Evolutionary conservation across 2,329 filamentous ascomycete genomes (phyloP), one percentile per base, ranked within the genome.

Genomic region (Cordyceps fumosorosea): DNA sequence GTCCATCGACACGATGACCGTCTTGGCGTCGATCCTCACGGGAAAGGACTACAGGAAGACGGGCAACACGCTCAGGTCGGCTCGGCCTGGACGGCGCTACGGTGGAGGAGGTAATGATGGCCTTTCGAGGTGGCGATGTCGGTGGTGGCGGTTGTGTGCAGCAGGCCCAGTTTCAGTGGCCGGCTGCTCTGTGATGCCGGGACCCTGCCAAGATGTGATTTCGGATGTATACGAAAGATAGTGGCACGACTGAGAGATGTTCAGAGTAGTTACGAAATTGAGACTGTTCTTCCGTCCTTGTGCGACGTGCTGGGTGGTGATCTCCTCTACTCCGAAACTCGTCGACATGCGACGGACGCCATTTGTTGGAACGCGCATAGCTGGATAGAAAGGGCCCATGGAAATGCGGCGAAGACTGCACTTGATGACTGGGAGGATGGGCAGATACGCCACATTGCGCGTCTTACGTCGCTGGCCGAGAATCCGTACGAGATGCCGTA

Each of bases 391-490:
- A 96, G 90, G 90, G 91, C 95, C 73, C 95, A 93, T 77, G 81
- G 90, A 37, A 84, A 93, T 0, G 92, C 89, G 11, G 83, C 86
- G 67, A 91, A 96, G 73, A 89, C 89, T 7, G 91, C 91, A 2
- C 77, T 93, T 45, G 78, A 93, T 3, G 91, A 96, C 72, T 96
- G 91, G 91, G 84, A 89, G 67, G 85, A 85, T 71, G 90, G 90
- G 3, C 85, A 90, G 73, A 80, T 91, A 63, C 82, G 91, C 56
- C 91, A 96, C 76, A 75, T 96, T 65, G 91, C 90, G 5, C 83
- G 91, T 50, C 88, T 96, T 69, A 93, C 90, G 5, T 90, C 91
- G 0, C 89, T 93, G 76, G 91, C 90, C 1, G 91, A 96, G 78
- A 75, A 78, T 64, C 90, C 90, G 0, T 90, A 79, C 66, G 88